Evolutionary conservation across 345 rosid genomes (phyloP), one percentile per base, ranked within the genome.

Genomic region (Pistacia atlantica): DNA sequence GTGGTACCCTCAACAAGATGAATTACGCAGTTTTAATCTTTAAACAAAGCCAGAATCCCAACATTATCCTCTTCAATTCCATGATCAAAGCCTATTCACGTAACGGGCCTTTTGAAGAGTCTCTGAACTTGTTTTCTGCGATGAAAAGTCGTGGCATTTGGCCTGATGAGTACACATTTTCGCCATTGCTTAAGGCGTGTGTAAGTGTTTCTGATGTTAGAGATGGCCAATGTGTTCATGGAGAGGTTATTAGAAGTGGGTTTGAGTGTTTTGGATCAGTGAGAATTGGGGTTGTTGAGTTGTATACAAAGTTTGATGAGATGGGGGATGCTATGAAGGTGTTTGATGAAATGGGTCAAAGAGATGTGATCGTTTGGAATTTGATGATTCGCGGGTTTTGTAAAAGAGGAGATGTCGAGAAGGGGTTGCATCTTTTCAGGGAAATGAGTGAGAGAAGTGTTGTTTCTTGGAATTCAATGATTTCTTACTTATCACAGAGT

Each of bases 401-500:
- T 28, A 85, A 85, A 57, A 77, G 76, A 5, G 93, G 95, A 10
- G 83, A 87, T 45, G 78, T 89, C 31, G 87, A 84, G 63, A 74
- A 38, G 78, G 97, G 93, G 56, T 72, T 90, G 76, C 0, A 4
- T 48, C 75, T 86, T 74, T 92, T 92, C 60, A 80, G 83, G 69
- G 9, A 85, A 81, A 92, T 90, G 95, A 81, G 77, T 2, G 86
- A 86, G 68, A 78, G 90, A 65, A 90, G 84, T 75, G 76, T 88
- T 59, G 91, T 89, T 37, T 81, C 95, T 1, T 92, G 95, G 97
- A 92, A 92, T 65, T 87, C 80, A 16, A 85, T 92, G 86, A 89
- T 92, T 4, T 86, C 89, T 60, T 83, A 85, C 68, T 86, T 92
- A 77, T 87, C 87, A 0, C 84, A 80, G 61, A 78, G 86, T 68